These are phyloP conservation scores for Fusarium protoensiforme DNA, from an alignment of 2,329 filamentous ascomycete species.

Conservation along the genomic window DNA sequence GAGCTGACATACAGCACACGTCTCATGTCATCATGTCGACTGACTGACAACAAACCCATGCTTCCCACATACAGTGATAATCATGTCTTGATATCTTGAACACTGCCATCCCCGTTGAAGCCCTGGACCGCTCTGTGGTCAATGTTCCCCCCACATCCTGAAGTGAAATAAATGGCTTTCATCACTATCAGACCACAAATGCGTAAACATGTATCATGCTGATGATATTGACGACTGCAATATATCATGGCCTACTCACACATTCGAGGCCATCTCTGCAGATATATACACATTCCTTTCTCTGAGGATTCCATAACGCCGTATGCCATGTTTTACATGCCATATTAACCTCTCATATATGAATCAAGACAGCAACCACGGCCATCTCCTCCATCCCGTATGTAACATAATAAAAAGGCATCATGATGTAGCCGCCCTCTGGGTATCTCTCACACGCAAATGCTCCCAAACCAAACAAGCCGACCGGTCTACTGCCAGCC, in stretches of 20 bases:
- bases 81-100: neutral
- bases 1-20: neutral
- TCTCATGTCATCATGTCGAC: neutral
- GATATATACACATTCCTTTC: neutral
- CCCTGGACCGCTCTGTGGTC: neutral
- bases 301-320: neutral
- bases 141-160: neutral
- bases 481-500: neutral
- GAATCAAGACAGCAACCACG: neutral
- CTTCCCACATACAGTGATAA: neutral
- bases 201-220: neutral
- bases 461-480: conserved; percentile 23
- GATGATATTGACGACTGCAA: neutral
- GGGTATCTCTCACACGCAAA: conserved; percentile 31
- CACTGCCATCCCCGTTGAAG: neutral
- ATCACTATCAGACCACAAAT: neutral
- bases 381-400: neutral
- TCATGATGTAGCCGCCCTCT: conserved; percentile 5
- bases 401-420: conserved; percentile 12
- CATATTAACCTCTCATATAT: neutral
- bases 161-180: neutral
- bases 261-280: neutral
- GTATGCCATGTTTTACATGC: neutral
- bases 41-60: neutral
- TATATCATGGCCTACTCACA: neutral